Percentiles rank a stretch among this genome's conserved stretches.
Evolutionary conservation across 1,284 basidiomycete genomes (phyloP).

Genomic region (Leccinum glutinopallens): DNA sequence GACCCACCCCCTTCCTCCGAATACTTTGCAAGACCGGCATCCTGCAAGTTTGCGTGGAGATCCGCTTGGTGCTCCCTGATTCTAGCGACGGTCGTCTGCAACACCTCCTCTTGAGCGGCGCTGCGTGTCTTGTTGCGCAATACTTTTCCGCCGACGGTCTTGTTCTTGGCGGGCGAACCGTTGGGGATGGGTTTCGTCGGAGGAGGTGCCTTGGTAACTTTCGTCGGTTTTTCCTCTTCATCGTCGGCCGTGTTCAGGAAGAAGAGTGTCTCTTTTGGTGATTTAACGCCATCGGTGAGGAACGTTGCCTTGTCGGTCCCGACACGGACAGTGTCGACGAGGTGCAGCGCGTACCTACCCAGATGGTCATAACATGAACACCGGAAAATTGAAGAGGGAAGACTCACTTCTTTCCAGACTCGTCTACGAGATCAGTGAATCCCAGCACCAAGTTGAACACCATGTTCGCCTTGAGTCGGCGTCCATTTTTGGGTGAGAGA

Average conservation of each 20-base stretch:
- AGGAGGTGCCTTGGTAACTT: constrained; percentile 58
- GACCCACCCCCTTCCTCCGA: constrained; percentile 72
- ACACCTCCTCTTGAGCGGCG: constrained; percentile 76
- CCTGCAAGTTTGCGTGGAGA: constrained; percentile 79
- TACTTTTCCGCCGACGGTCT: constrained; percentile 81
- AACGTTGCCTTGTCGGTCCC: constrained; percentile 68
- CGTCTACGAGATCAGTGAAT: constrained; percentile 80
- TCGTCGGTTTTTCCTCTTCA: constrained; percentile 54
- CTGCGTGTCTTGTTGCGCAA: constrained; percentile 84
- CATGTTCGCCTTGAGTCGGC: constrained; percentile 80
- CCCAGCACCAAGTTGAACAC: constrained; percentile 84
- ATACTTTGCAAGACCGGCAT: constrained; percentile 83
- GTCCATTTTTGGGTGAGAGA: constrained; percentile 79
- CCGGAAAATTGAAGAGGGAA: not conserved
- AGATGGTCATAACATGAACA: constrained; percentile 12
- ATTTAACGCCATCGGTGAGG: constrained; percentile 85
- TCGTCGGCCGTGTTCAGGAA: constrained; percentile 68
- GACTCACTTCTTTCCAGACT: constrained; percentile 73
- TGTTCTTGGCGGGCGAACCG: constrained; percentile 67
- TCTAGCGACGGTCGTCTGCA: constrained; percentile 68
- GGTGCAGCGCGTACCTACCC: constrained; percentile 82
- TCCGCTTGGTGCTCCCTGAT: constrained; percentile 90
- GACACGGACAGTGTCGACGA: constrained; percentile 89
- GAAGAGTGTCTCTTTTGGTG: constrained; percentile 86
- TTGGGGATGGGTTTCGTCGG: constrained; percentile 55